phyloP scores from a whole-genome alignment of 352 stramenopile species.

The Lagenidium giganteum region DNA sequence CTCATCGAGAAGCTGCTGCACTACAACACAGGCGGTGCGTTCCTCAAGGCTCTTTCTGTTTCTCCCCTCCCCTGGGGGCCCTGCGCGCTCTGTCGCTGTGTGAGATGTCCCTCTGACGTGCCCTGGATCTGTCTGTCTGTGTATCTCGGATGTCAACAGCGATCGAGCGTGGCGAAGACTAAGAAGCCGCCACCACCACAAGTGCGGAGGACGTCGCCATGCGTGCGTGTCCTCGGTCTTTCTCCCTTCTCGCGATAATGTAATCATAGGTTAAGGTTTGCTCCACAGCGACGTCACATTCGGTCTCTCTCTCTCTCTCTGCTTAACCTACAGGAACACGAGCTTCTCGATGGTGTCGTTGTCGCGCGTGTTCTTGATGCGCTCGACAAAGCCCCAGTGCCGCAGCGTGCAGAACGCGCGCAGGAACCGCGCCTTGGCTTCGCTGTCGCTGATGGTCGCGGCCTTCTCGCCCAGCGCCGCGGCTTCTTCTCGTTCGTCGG shows the following conservation, averaged over 20 bases:
- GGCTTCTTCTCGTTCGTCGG: conserved; percentile 18
- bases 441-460: conserved; percentile 9
- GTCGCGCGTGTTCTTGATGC: too few species aligned
- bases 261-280: too few species aligned
- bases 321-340: too few species aligned
- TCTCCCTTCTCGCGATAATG: too few species aligned
- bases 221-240: too few species aligned
- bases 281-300: too few species aligned
- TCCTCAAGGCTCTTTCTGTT: too few species aligned
- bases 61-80: too few species aligned
- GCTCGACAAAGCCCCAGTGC: conserved; percentile 76
- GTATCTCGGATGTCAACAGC: conserved; percentile 23
- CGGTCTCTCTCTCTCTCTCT: too few species aligned
- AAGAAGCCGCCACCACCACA: too few species aligned
- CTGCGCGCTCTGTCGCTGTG: not conserved
- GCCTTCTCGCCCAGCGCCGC: not conserved
- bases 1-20: conserved; percentile 99
- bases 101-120: not conserved
- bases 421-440: conserved; percentile 60
- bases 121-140: conserved; percentile 1
- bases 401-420: conserved; percentile 62
- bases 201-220: too few species aligned
- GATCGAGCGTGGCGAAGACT: conserved; percentile 73
- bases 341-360: too few species aligned
- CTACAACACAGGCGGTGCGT: conserved; percentile 93